Conservation (phyloP, 2,329 filamentous ascomycete genomes). For the Monosporascus cannonballus region DNA sequence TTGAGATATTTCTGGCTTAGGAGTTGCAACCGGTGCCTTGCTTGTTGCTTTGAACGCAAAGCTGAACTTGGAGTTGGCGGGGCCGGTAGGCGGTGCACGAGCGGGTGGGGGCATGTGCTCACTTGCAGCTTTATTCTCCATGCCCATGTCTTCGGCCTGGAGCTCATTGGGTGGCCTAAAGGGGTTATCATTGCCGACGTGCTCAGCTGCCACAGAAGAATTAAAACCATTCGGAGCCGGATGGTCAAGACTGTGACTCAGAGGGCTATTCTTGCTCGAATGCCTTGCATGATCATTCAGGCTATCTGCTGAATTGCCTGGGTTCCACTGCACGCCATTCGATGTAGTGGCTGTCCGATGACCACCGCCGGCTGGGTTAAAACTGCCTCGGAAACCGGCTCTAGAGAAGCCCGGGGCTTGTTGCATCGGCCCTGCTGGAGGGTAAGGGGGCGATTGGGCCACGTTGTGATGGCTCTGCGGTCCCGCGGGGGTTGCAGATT, state of each 20-base stretch:
- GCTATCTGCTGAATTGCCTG: conserved; percentile 6
- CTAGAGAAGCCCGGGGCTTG: conserved; percentile 41
- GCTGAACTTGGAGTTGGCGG: conserved; percentile 70
- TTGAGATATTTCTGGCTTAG: conserved; percentile 61
- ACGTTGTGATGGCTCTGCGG: conserved; percentile 50
- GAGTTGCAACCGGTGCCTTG: conserved; percentile 49
- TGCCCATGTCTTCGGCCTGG: conserved; percentile 56
- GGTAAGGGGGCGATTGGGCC: conserved; percentile 48
- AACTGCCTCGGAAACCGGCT: conserved; percentile 54
- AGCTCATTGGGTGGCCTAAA: conserved; percentile 60
- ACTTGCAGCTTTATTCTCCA: conserved; percentile 39
- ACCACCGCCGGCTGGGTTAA: conserved; percentile 41
- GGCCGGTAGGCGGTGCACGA: conserved; percentile 47
- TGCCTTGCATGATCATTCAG: conserved; percentile 19
- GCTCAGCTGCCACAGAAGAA: conserved; percentile 22
- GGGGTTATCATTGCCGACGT: conserved; percentile 52
- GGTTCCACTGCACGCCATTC: conserved; percentile 67
- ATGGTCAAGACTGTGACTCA: conserved; percentile 24
- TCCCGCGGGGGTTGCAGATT: conserved; percentile 45
- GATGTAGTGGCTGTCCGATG: conserved; percentile 55
- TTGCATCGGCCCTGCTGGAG: conserved; percentile 50
- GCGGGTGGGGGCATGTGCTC: conserved; percentile 50
- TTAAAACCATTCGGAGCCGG: conserved; percentile 19
- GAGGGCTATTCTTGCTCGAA: conserved; percentile 27
- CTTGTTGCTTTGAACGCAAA: conserved; percentile 82